Base-by-base conservation (phyloP, 148 eudicot species). In the Rhododendron kiyosumense region DNA sequence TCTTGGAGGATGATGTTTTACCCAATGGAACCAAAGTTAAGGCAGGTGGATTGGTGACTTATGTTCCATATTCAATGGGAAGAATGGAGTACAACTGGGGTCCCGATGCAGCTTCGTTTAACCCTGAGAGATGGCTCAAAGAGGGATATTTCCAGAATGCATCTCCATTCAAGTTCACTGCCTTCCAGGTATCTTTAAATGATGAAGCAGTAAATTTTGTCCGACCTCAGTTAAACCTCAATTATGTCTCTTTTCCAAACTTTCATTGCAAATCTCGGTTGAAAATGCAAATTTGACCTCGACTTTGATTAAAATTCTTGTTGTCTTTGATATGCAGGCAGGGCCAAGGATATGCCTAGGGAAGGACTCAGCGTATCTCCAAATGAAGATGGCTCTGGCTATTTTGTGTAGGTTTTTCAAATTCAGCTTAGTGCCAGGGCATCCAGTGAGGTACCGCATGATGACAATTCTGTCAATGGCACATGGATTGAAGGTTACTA, bases 61-160 rank as follows among this genome's bases (percentile, higher is more conserved):
- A 97, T 85, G 99, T 97, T 48, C 99, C 99, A 10, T 97, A 95
- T 74, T 93, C 99, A 0, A 97, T 97, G 99, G 99, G 99, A 28
- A 89, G 98, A 91, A 97, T 97, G 99, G 94, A 95, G 87, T 97
- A 95, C 85, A 97, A 97, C 54, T 97, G 99, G 99, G 99, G 99
- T 45, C 89, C 96, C 59, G 95, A 95, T 90, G 99, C 99, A 22
- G 76, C 94, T 74, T 86, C 86, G 15, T 97, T 95, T 85, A 92
- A 92, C 75, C 99, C 99, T 38, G 95, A 97, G 81, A 97, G 99
- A 86, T 97, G 98, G 99, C 95, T 97, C 52, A 93, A 93, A 89
- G 98, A 94, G 84, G 99, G 98, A 18, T 85, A 88, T 84, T 97
- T 97, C 87, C 98, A 92, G 85, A 97, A 92, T 90, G 95, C 93